Evolutionary conservation across 2,329 filamentous ascomycete genomes (phyloP), one percentile per base, ranked within the genome.

Genomic region (Xylaria sp.): DNA sequence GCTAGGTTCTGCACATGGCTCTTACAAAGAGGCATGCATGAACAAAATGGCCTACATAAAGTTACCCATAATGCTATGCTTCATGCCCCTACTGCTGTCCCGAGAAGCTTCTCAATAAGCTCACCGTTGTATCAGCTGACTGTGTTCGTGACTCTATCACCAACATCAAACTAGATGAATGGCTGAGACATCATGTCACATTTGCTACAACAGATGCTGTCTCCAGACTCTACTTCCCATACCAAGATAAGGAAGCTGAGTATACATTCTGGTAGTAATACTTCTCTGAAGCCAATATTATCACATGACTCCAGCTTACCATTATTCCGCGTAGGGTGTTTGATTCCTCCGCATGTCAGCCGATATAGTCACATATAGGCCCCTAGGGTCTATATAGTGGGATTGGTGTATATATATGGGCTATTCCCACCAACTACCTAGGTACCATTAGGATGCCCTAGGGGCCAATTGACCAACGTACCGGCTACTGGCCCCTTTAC

Each of bases 91-190:
- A 33, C 39, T 57, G 13, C 42, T n/a, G 25, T 33, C 57, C 45
- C 17, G 54, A 39, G 1, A 5, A 45, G 5, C 5, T 20, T 45
- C 39, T 57, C 3, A 33, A 57, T n/a, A 10, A 45, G 9, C 45
- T 57, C 25, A 51, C 9, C 11, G 17, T 33, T 9, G 7, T 42
- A 39, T 60, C 25, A 7, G 25, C 33, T n/a, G 17, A 22, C 5
- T 13, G 39, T 25, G n/a, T 36, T 9, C 20, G 42, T 20, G 13
- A 17, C 27, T 25, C 15, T 60, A 22, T 57, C 33, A 38, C 42
- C 31, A 36, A 5, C 27, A 60, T 60, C 22, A 60, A 42, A 60
- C 51, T 60, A n/a, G 36, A 51, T 38, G 57, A 60, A 51, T 60
- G 45, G 57, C 15, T 60, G 25, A 39, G 36, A 29, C 57, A 42